These are phyloP conservation scores for Penicillium angulare DNA, from an alignment of 495 filamentous ascomycete genomes.

Conservation along the genomic window DNA sequence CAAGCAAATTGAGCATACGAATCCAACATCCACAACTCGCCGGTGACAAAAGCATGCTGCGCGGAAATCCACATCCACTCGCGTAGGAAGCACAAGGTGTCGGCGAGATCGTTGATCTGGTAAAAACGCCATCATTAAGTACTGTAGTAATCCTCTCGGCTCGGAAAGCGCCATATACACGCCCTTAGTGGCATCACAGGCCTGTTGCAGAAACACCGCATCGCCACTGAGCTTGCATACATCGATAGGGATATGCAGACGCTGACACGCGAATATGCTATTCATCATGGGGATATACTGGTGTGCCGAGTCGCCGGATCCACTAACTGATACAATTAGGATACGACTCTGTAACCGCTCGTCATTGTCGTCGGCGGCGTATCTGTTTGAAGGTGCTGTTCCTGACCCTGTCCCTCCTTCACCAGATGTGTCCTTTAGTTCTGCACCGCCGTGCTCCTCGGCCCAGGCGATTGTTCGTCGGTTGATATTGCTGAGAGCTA, in stretches of 20 bases:
- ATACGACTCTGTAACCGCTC: constrained; percentile 75
- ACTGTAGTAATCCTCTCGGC: constrained; percentile 74
- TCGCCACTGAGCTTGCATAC: constrained; percentile 81
- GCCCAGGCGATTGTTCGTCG: constrained; percentile 50
- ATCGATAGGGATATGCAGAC: constrained; percentile 83
- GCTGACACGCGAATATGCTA: constrained; percentile 87
- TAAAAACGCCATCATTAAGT: constrained; percentile 93
- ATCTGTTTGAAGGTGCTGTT: constrained; percentile 28
- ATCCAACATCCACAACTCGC: constrained; percentile 85
- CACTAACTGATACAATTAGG: constrained; percentile 78
- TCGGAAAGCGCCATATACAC: constrained; percentile 73
- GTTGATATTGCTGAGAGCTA: constrained; percentile 87
- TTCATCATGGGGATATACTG: constrained; percentile 99
- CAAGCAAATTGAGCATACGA: constrained; percentile 92
- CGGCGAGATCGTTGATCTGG: constrained; percentile 66
- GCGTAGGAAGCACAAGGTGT: constrained; percentile 70
- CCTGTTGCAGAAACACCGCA: constrained; percentile 93
- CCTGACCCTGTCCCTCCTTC: constrained; percentile 30
- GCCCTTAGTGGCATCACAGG: constrained; percentile 83
- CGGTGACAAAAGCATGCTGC: constrained; percentile 97
- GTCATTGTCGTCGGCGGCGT: constrained; percentile 34
- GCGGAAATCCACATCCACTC: constrained; percentile 90
- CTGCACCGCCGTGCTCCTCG: constrained; percentile 43
- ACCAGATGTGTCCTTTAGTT: constrained; percentile 30
- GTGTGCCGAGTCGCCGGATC: constrained; percentile 75